Conservation (phyloP, 257 asterid species). For the Nicotiana attenuata region DNA sequence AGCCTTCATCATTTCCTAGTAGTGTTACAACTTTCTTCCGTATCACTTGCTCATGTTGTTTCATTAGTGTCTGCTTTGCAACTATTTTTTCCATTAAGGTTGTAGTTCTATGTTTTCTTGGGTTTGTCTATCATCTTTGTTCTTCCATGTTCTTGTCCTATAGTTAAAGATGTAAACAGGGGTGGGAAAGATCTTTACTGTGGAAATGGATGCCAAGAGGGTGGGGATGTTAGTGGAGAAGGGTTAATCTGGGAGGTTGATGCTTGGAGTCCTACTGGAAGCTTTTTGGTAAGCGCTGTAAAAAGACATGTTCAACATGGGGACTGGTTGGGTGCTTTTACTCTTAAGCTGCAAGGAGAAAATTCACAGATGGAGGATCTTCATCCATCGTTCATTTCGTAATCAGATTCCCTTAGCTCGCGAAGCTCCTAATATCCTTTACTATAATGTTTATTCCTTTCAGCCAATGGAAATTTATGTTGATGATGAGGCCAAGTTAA, state of each 20-base stretch:
- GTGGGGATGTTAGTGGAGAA: neutral
- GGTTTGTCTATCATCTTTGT: neutral
- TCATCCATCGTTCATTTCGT: slow-evolving; percentile 57
- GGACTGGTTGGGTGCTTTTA: slow-evolving; percentile 27
- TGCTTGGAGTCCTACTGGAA: neutral
- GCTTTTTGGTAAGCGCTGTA: slow-evolving; percentile 12
- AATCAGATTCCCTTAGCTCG: slow-evolving; percentile 56
- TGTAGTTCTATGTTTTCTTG: slow-evolving; percentile 1
- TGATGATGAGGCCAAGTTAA: slow-evolving; percentile 96
- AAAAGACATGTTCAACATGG: slow-evolving; percentile 18
- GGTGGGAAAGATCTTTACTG: neutral
- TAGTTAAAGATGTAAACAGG: neutral
- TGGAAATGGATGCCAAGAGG: too few species aligned
- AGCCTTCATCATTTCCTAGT: too few species aligned
- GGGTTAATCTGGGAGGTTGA: neutral
- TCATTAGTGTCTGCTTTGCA: too few species aligned
- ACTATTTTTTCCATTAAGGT: slow-evolving; percentile 8
- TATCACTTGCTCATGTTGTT: too few species aligned
- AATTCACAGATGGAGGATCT: slow-evolving; percentile 42
- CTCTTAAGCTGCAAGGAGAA: slow-evolving; percentile 39
- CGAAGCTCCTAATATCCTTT: slow-evolving; percentile 85
- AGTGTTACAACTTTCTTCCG: too few species aligned
- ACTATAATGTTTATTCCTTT: slow-evolving; percentile 74
- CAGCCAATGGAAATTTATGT: slow-evolving; percentile 99
- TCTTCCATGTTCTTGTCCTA: neutral